Evolutionary conservation across 371 early-diverging fungal species (phyloP).

Genomic region (Haplosporangium sp.): DNA sequence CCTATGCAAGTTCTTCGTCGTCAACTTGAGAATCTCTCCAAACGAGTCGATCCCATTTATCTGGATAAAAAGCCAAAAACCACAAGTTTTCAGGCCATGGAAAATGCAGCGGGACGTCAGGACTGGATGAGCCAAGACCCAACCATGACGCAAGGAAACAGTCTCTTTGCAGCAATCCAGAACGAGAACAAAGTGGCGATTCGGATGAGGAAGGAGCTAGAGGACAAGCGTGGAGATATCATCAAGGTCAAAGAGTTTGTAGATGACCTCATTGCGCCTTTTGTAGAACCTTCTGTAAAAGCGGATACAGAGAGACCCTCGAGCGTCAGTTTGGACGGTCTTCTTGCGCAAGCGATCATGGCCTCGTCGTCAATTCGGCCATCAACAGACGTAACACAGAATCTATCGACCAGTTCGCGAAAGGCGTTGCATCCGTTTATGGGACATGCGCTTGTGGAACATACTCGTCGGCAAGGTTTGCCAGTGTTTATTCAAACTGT

Average conservation of each 20-base stretch:
- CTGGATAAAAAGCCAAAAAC: conserved; percentile 46
- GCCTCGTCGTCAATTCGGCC: conserved; percentile 16
- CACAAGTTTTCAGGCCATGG: conserved; percentile 26
- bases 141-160: conserved; percentile 23
- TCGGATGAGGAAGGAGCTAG: conserved; percentile 45
- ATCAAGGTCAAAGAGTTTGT: conserved; percentile 42
- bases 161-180: conserved; percentile 30
- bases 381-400: not conserved
- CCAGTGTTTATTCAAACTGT: conserved; percentile 40
- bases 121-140: conserved; percentile 39
- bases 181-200: conserved; percentile 52
- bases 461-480: conserved; percentile 45
- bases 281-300: conserved; percentile 8
- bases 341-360: conserved; percentile 40
- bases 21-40: conserved; percentile 40
- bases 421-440: conserved; percentile 42
- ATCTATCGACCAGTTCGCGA: not conserved
- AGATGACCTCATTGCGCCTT: conserved; percentile 30
- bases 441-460: conserved; percentile 47
- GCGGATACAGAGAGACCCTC: conserved; percentile 22
- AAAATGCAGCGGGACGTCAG: conserved; percentile 36
- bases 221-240: conserved; percentile 26
- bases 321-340: conserved; percentile 33
- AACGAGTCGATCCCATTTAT: conserved; percentile 44
- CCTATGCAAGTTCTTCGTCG: conserved; percentile 47